A percentile compares a stretch with the other conserved stretches of the same genome.
Conservation (phyloP, 257 asterid genomes). For the Solanum pinnatisectum region DNA sequence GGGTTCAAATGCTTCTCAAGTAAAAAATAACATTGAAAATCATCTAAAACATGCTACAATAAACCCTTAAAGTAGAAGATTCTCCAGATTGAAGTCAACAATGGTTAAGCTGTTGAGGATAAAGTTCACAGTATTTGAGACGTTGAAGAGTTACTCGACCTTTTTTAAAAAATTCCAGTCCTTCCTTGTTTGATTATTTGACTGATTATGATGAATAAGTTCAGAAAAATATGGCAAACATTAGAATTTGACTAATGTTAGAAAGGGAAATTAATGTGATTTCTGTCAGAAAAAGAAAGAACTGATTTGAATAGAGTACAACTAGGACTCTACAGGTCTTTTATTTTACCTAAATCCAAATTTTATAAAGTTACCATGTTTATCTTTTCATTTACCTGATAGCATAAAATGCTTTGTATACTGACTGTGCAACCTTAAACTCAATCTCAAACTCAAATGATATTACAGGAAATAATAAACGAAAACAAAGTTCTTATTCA, state of each 20-base stretch:
- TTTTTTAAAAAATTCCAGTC: neutral
- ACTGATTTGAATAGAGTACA: neutral
- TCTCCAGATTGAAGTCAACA: neutral
- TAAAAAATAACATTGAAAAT: neutral
- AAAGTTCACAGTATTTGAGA: neutral
- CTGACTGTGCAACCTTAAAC: neutral
- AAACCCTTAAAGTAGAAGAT: neutral
- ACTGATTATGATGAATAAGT: neutral
- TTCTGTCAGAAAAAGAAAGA: neutral
- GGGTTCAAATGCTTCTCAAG: neutral
- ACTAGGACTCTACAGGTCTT: neutral
- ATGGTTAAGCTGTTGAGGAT: neutral
- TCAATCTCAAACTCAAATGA: neutral
- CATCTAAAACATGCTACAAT: neutral
- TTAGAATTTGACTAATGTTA: neutral
- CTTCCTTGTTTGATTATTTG: neutral
- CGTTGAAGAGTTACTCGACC: neutral
- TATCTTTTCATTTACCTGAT: neutral
- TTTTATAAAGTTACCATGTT: neutral
- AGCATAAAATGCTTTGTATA: neutral
- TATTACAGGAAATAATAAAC: neutral
- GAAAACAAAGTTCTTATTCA: neutral
- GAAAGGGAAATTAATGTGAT: neutral
- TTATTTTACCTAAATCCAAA: neutral
- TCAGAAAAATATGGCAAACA: neutral